Evolutionary conservation across 371 early-diverging fungal genomes (phyloP), one percentile per base, ranked within the genome.

Genomic region (Mucor plumbeus): DNA sequence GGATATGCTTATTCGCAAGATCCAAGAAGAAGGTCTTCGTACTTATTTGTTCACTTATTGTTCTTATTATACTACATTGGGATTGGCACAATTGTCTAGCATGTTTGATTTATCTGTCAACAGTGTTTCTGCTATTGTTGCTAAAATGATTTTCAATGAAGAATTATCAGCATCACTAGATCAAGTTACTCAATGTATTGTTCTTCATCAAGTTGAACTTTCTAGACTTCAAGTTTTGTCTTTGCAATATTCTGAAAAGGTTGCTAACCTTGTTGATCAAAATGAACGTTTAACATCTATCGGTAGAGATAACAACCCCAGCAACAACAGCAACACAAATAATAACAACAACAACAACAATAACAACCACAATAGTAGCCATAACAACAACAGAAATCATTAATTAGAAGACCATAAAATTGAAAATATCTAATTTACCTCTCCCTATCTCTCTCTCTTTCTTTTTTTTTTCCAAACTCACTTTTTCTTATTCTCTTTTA

Each of bases 11-110:
- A 67, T 75, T 58, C 84, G 79, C 60, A 93, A 95, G 84, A 96
- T 98, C 78, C 95, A 97, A 79, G 93, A 96, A 78, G 96, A 96
- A 81, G 96, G 92, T 58, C 91, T 99, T 63, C 95, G 95, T 70
- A 97, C 99, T 19, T 97, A 95, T 80, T 80, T 99, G 67, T 97
- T 97, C 82, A 90, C 94, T 36, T 94, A 93, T 78, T 87, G 94
- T 21, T 86, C 92, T 6, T 91, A 91, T 85, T 96, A 95, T 83
- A 90, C 94, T 57, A 93, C 97, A 11, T 73, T 99, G 54, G 89
- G 92, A 54, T 80, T 98, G 63, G 83, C 84, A 31, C 90, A 91
- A 67, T 89, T 99, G 36, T 82, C 93, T 17, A 69, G 75, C 64
- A 95, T 96, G 96, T 98, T 98, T 78, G 91, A 85, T 59, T 83